These are phyloP conservation scores for Eucalyptus cladocalyx DNA, from an alignment of 345 rosid genomes.

Conservation along the genomic window DNA sequence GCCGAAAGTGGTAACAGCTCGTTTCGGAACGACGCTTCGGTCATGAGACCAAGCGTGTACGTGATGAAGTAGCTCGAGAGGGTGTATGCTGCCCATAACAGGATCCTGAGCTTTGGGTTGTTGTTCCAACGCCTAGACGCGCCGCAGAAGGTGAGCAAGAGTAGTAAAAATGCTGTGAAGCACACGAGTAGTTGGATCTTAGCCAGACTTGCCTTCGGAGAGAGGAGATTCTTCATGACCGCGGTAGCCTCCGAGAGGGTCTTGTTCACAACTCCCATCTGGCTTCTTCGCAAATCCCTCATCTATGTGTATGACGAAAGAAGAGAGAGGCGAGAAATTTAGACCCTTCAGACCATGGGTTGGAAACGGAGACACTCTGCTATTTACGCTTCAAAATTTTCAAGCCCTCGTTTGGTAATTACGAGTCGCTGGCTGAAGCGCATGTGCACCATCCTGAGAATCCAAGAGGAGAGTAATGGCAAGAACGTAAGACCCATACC, in stretches of 20 bases:
- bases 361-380: not conserved
- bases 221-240: not conserved
- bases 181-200: not conserved
- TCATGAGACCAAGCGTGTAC: not conserved
- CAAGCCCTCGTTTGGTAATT: not conserved
- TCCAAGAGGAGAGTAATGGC: not conserved
- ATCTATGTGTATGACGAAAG: not conserved
- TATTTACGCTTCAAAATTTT: fast-evolving
- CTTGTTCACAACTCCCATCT: not conserved
- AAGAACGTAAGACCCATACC: not conserved
- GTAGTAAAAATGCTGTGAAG: not conserved
- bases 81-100: not conserved
- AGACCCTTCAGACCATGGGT: not conserved
- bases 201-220: not conserved
- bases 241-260: not conserved
- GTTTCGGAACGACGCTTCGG: not conserved
- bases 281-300: not conserved
- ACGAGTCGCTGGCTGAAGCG: not conserved
- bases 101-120: not conserved
- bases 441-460: not conserved
- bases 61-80: not conserved
- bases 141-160: not conserved
- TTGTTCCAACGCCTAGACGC: not conserved
- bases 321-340: not conserved
- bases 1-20: not conserved